Conservation (phyloP, 2,329 filamentous ascomycete genomes). For the Tolypocladium paradoxum region DNA sequence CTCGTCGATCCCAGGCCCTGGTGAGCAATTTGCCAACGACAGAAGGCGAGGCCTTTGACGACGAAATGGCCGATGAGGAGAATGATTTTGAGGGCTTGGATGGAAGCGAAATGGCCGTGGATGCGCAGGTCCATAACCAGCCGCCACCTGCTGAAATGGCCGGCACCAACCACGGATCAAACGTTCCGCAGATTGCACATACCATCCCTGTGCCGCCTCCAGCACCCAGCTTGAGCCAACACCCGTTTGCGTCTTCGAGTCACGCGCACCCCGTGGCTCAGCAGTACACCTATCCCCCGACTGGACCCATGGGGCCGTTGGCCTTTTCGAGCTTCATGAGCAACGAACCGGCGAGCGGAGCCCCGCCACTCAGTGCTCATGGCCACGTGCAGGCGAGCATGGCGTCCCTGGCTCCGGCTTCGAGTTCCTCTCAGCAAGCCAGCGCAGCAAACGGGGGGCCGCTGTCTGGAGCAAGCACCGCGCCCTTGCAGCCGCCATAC, state of each 20-base stretch:
- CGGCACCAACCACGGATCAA: background rate
- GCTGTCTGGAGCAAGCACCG: conserved; percentile 23
- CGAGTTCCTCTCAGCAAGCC: conserved; percentile 9
- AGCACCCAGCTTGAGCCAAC: conserved; percentile 12
- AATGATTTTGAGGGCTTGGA: conserved; percentile 31
- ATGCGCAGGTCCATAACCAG: conserved; percentile 17
- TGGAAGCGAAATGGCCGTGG: conserved; percentile 26
- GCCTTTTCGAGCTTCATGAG: conserved; percentile 17
- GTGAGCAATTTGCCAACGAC: conserved; percentile 10
- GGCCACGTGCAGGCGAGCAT: conserved; percentile 18
- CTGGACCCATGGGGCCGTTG: conserved; percentile 10
- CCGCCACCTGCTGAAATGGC: background rate
- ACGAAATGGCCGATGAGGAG: conserved; percentile 34
- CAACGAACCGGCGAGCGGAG: conserved; percentile 12
- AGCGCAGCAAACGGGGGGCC: conserved; percentile 14
- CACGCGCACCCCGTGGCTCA: conserved; percentile 9
- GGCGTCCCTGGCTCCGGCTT: conserved; percentile 14
- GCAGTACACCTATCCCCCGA: conserved; percentile 8
- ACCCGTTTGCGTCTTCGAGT: conserved; percentile 10
- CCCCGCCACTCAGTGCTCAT: conserved; percentile 8
- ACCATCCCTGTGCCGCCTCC: conserved; percentile 17
- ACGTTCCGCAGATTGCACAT: conserved; percentile 8
- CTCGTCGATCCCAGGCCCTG: conserved; percentile 7
- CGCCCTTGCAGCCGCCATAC: conserved; percentile 20
- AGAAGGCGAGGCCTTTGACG: conserved; percentile 26